Evolutionary conservation across 2,329 filamentous ascomycete species (phyloP).

Genomic region (Botryotinia convoluta): DNA sequence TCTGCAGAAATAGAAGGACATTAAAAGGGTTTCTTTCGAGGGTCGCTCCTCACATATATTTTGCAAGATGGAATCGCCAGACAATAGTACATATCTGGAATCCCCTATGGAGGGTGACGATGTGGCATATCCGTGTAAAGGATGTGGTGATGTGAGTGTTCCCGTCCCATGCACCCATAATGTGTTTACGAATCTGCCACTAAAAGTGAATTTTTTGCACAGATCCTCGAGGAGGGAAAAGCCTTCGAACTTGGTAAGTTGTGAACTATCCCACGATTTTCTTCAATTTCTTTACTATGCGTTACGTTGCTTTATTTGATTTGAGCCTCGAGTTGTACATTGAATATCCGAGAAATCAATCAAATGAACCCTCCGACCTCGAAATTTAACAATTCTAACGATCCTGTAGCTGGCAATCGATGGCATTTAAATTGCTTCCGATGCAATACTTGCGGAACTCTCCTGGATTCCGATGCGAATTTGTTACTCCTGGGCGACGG

Average conservation of each 20-base stretch:
- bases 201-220: constrained; percentile 31
- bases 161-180: constrained; percentile 19
- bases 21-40: constrained; percentile 21
- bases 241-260: constrained; percentile 89
- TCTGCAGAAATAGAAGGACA: constrained; percentile 26
- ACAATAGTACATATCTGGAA: constrained; percentile 48
- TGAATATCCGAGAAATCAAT: constrained; percentile 10
- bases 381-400: constrained; percentile 29
- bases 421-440: constrained; percentile 99
- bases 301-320: constrained; percentile 18
- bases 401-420: constrained; percentile 74
- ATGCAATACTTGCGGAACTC: constrained; percentile 90
- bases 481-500: constrained; percentile 95
- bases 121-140: constrained; percentile 80
- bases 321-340: constrained; percentile 20
- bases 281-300: constrained; percentile 4
- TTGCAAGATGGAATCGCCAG: constrained; percentile 52
- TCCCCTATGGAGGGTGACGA: constrained; percentile 68
- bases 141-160: constrained; percentile 77
- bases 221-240: constrained; percentile 98
- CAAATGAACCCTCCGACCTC: constrained; percentile 18
- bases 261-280: constrained; percentile 9
- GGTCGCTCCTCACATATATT: constrained; percentile 20
- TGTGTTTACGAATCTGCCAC: constrained; percentile 21
- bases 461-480: constrained; percentile 97